A percentile compares a stretch with the other conserved stretches of the same genome.
These are phyloP conservation scores for Hypholoma fasciculare DNA, from an alignment of 768 basidiomycete species.

Conservation along the genomic window DNA sequence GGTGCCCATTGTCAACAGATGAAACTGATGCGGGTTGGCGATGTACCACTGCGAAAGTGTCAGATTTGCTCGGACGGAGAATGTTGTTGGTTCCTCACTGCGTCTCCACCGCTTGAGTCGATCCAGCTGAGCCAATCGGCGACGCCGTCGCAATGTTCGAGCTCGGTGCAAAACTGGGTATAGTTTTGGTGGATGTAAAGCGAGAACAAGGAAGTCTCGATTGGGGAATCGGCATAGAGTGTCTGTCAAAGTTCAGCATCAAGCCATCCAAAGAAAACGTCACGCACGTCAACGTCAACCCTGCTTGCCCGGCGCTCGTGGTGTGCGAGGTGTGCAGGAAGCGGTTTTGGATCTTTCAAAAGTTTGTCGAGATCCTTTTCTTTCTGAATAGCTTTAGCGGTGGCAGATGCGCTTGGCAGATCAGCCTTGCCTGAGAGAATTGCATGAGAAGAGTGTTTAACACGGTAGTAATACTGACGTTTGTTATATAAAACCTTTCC, in stretches of 20 bases:
- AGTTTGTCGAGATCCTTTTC: conserved; percentile 57
- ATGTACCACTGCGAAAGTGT: conserved; percentile 54
- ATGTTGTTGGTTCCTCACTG: conserved; percentile 25
- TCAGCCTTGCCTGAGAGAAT: conserved; percentile 69
- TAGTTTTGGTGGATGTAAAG: conserved; percentile 96
- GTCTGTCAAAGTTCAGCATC: conserved; percentile 38
- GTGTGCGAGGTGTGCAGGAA: conserved; percentile 59
- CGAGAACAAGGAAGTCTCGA: conserved; percentile 87
- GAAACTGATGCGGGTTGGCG: conserved; percentile 84
- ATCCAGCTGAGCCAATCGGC: conserved; percentile 78
- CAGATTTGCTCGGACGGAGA: neutral
- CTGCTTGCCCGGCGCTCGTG: conserved; percentile 70
- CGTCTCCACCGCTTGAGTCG: conserved; percentile 67
- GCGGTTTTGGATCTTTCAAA: conserved; percentile 51
- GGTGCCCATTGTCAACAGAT: conserved; percentile 76
- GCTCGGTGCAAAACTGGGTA: conserved; percentile 74
- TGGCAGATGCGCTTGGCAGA: conserved; percentile 51
- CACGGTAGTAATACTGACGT: conserved; percentile 46
- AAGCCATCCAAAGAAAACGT: neutral
- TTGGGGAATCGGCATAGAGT: conserved; percentile 81
- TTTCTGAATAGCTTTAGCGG: conserved; percentile 61
- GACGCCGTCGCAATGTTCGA: conserved; percentile 72
- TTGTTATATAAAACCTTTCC: conserved; percentile 97
- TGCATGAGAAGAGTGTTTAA: neutral
- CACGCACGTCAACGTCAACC: conserved; percentile 72